Evolutionary conservation across 2,329 filamentous ascomycete genomes (phyloP), one percentile per base, ranked within the genome.

Genomic region (Cadophora sp.): DNA sequence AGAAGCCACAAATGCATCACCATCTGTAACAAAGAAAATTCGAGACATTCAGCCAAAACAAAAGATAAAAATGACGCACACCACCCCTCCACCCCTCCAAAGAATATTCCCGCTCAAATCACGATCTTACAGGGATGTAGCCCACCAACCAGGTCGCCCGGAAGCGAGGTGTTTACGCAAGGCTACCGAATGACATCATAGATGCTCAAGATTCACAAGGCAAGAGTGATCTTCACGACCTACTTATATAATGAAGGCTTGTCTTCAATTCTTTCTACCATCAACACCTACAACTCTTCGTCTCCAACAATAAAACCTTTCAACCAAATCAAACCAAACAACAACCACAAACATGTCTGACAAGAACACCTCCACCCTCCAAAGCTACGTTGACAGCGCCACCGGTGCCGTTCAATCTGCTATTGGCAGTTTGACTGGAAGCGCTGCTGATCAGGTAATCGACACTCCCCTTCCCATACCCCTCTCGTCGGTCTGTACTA

Each of bases 311-410:
- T 31, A 62, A 65, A 59, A 37, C 31, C 9, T 12, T 37, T 56
- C 63, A 68, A 56, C 34, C 26, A 66, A 66, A 67, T 65, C 69
- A 46, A 64, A 62, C 40, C 2, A 50, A 51, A 62, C 29, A 68
- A 62, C 51, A 68, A 64, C 60, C 62, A 24, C 62, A 73, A 82
- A 62, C 71, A 87, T 85, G 83, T 81, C 83, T 77, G 81, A 84
- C 82, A 83, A 84, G 78, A 78, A 85, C 64, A 78, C 79, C 40
- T 97, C 93, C 71, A 96, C 94, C 72, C 85, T 94, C 77, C 87
- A 95, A 85, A 91, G 92, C 67, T 90, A 90, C 81, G 78, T 92
- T 74, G 91, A 94, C 85, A 86, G 87, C 16, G 92, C 91, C 76
- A 85, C 89, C 46, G 92, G 92, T 73, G 84, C 89, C 65, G 87